Percentiles rank a stretch among this genome's conserved stretches.
These are phyloP conservation scores for Russula griseocarnosa DNA, from an alignment of 768 basidiomycete species.

Conservation along the genomic window DNA sequence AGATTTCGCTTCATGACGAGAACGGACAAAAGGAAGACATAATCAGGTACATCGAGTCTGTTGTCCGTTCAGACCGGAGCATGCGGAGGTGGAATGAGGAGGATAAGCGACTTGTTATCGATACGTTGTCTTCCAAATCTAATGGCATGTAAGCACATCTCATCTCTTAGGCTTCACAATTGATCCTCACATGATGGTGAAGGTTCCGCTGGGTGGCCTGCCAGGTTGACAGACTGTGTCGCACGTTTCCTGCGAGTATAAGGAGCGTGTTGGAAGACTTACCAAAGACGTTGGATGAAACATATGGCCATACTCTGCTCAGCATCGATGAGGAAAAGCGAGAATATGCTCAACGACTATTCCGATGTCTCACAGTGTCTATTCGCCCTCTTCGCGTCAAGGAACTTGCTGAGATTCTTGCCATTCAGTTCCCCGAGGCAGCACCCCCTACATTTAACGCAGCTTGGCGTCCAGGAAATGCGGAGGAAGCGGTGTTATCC, in stretches of 20 bases:
- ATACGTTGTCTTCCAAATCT: too few relatives aligned
- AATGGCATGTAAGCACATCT: conserved; percentile 7
- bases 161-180: too few relatives aligned
- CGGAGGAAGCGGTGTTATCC: neutral
- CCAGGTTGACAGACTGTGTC: conserved; percentile 2
- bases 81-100: too few relatives aligned
- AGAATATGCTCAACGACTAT: neutral
- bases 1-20: neutral
- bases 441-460: neutral
- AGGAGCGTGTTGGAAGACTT: neutral
- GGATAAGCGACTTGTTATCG: too few relatives aligned
- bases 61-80: neutral
- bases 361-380: conserved; percentile 8
- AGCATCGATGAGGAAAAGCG: neutral
- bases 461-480: conserved; percentile 2
- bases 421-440: neutral
- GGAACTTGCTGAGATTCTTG: conserved; percentile 19
- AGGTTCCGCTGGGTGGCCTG: conserved; percentile 17
- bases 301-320: neutral
- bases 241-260: neutral
- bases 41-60: conserved; percentile 1
- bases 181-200: neutral
- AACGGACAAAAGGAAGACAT: neutral
- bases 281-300: conserved; percentile 1
- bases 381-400: conserved; percentile 7